Evolutionary conservation across 495 filamentous ascomycete species (phyloP).

Genomic region (Chaetomium fimeti): DNA sequence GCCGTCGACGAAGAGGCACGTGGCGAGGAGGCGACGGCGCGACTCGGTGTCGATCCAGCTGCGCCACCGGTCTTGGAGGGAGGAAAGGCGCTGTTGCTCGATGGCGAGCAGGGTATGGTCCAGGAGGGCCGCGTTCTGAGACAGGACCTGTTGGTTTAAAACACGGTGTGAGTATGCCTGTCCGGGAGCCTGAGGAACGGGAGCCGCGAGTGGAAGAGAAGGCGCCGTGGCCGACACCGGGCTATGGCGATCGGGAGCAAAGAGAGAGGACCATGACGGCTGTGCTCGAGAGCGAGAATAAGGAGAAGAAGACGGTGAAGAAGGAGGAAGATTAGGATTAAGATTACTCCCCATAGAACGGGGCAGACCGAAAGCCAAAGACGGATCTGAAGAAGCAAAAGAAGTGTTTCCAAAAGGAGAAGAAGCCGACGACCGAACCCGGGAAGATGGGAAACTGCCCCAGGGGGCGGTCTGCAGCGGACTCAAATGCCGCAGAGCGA

Average conservation of each 20-base stretch:
- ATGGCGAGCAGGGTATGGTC: slow-evolving; percentile 29
- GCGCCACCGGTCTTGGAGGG: slow-evolving; percentile 43
- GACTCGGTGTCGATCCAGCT: slow-evolving; percentile 51
- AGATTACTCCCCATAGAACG: slow-evolving; percentile 10
- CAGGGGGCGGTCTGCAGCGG: slow-evolving; percentile 27
- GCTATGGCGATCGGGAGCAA: slow-evolving; percentile 26
- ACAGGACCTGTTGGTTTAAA: slow-evolving; percentile 44
- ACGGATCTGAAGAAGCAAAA: slow-evolving; percentile 13
- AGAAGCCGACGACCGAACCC: slow-evolving; percentile 24
- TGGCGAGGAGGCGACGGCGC: slow-evolving; percentile 49
- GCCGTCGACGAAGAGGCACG: slow-evolving; percentile 52
- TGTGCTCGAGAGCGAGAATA: slow-evolving; percentile 18
- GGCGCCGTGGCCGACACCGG: slow-evolving; percentile 18
- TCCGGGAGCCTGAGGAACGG: slow-evolving; percentile 24
- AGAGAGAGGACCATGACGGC: slow-evolving; percentile 35
- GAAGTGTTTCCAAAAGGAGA: slow-evolving; percentile 23
- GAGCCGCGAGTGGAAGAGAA: slow-evolving; percentile 28
- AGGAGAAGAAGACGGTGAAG: slow-evolving; percentile 12
- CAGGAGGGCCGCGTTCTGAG: slow-evolving; percentile 31
- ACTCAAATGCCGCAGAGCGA: slow-evolving; percentile 25
- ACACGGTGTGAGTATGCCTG: slow-evolving; percentile 49
- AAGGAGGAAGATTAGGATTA: slow-evolving; percentile 26
- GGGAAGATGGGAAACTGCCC: slow-evolving; percentile 30
- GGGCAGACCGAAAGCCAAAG: slow-evolving; percentile 3
- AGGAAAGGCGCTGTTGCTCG: slow-evolving; percentile 33